phyloP scores from a whole-genome alignment of 2,329 filamentous ascomycete species.

The Microdochium trichocladiopsis region DNA sequence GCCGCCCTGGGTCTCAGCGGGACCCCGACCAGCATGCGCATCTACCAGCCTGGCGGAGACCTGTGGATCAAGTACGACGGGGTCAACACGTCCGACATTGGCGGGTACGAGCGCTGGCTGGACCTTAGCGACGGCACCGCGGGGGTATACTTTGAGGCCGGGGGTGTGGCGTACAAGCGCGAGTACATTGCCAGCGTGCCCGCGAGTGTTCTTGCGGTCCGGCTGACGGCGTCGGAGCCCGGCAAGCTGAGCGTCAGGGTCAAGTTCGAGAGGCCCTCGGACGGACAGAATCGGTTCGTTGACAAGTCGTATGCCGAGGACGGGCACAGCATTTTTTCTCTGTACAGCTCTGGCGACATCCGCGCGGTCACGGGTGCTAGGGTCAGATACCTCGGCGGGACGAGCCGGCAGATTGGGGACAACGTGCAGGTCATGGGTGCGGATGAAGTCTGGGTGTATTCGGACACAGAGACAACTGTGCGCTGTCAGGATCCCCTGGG shows the following conservation, averaged over 20 bases:
- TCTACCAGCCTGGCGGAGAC: slow-evolving; percentile 26
- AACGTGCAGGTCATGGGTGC: slow-evolving; percentile 10
- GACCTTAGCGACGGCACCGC: slow-evolving; percentile 21
- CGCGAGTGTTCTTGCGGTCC: slow-evolving; percentile 10
- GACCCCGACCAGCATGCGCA: slow-evolving; percentile 27
- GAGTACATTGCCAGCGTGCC: slow-evolving; percentile 25
- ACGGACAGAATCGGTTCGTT: slow-evolving; percentile 2
- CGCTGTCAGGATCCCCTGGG: slow-evolving; percentile 6
- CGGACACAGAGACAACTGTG: slow-evolving; percentile 11
- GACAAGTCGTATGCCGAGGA: slow-evolving; percentile 11
- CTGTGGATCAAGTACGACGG: slow-evolving; percentile 12
- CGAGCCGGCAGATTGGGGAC: slow-evolving; percentile 10
- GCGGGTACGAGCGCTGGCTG: slow-evolving; percentile 13
- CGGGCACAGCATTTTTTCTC: slow-evolving; percentile 1
- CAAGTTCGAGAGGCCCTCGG: slow-evolving; percentile 5
- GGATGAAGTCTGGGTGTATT: slow-evolving; percentile 12
- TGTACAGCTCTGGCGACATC: slow-evolving; percentile 8
- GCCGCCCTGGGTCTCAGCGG: slow-evolving; percentile 27
- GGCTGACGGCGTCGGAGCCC: slow-evolving; percentile 8
- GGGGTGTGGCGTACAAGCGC: slow-evolving; percentile 17
- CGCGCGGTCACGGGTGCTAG: slow-evolving; percentile 5
- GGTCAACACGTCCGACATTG: slow-evolving; percentile 7
- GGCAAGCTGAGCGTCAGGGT: slow-evolving; percentile 6
- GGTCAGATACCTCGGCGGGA: slow-evolving; percentile 8
- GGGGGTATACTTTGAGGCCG: slow-evolving; percentile 14